These are phyloP conservation scores for Brachypodium distachyon DNA, from an alignment of 202 grass and related monocot species.

Conservation along the genomic window DNA sequence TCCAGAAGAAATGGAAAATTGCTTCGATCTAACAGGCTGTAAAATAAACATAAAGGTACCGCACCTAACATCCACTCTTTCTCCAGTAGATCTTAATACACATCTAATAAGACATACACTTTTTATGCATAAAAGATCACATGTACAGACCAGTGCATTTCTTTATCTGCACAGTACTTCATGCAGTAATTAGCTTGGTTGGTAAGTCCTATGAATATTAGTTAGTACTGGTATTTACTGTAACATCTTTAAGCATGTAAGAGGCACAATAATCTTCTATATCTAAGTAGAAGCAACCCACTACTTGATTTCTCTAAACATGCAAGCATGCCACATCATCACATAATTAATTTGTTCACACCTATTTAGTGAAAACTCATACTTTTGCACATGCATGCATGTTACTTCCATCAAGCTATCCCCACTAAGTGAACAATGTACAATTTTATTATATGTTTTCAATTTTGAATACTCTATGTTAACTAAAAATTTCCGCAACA, in stretches of 20 bases:
- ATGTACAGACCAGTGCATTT: not conserved
- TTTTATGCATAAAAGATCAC: not conserved
- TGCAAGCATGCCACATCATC: too few relatives aligned
- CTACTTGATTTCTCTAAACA: too few relatives aligned
- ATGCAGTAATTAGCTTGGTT: not conserved
- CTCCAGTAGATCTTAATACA: constrained; percentile 5
- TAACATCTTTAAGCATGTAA: not conserved
- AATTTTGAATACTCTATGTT: too few relatives aligned
- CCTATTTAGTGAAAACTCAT: too few relatives aligned
- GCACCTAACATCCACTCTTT: not conserved
- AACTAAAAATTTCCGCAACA: too few relatives aligned
- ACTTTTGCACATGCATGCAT: too few relatives aligned
- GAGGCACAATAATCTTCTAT: constrained; percentile 3
- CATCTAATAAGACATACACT: not conserved
- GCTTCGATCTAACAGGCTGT: not conserved
- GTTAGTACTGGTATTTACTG: not conserved
- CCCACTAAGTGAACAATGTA: too few relatives aligned
- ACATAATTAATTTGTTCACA: too few relatives aligned
- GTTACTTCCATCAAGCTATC: too few relatives aligned
- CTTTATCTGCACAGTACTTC: not conserved
- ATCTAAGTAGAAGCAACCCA: too few relatives aligned
- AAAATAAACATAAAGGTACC: not conserved
- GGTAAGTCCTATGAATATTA: not conserved
- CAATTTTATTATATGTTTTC: too few relatives aligned
- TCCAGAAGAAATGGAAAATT: not conserved